A percentile compares a stretch with the other conserved stretches of the same genome.
phyloP scores from a whole-genome alignment of 345 rosid species.

The Psidium friedrichsthalianum region DNA sequence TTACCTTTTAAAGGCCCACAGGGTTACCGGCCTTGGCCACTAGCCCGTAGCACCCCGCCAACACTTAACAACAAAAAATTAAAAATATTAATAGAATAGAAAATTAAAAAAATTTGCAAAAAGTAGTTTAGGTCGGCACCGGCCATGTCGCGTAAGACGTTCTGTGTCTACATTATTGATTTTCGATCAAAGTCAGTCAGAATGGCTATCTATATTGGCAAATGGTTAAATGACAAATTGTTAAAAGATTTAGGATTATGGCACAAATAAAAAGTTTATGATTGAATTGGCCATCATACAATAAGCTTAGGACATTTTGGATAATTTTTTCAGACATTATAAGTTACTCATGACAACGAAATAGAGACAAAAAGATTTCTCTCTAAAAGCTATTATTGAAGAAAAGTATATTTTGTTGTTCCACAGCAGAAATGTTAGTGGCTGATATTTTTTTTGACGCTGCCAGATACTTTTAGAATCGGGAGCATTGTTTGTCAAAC shows the following conservation, averaged over 20 bases:
- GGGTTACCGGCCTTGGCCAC: background rate
- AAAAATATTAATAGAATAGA: background rate
- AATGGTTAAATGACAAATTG: fast-evolving
- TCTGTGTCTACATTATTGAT: fast-evolving
- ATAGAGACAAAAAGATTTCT: background rate
- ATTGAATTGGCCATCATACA: background rate
- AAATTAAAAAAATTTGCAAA: background rate
- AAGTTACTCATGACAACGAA: background rate
- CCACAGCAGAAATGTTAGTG: background rate
- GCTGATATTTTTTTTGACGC: background rate
- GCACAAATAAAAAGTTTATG: background rate
- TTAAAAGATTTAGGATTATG: background rate
- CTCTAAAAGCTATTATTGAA: background rate
- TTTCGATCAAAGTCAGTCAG: fast-evolving
- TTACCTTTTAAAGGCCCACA: background rate
- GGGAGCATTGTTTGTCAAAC: background rate
- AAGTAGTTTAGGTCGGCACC: background rate
- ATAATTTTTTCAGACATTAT: background rate
- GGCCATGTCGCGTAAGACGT: fast-evolving
- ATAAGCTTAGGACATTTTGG: background rate
- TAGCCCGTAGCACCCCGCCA: background rate
- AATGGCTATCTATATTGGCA: background rate
- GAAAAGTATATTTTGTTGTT: background rate
- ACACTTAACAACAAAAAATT: background rate
- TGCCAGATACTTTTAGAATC: background rate